Conservation (phyloP, 2,329 filamentous ascomycete genomes). For the Stemphylium vesicarium region DNA sequence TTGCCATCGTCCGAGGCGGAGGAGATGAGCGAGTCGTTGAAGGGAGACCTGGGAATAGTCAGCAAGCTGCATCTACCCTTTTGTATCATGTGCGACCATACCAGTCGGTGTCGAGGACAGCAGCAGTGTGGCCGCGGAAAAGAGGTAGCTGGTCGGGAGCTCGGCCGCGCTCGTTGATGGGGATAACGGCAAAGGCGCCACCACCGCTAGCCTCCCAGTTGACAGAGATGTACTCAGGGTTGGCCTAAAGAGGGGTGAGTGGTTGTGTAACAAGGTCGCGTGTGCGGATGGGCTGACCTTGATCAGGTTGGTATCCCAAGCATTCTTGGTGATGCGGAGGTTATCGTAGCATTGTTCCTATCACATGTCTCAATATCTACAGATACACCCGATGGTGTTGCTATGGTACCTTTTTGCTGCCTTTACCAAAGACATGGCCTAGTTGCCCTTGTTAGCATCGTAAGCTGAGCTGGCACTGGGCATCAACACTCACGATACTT, state of each 20-base stretch:
- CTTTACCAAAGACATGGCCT: conserved; percentile 98
- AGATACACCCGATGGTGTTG: not conserved
- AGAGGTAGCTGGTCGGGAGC: conserved; percentile 91
- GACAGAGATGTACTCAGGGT: conserved; percentile 93
- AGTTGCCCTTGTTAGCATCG: conserved; percentile 32
- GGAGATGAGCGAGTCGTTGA: conserved; percentile 90
- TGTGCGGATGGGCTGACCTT: conserved; percentile 69
- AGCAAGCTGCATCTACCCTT: conserved; percentile 11
- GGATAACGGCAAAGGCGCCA: conserved; percentile 95
- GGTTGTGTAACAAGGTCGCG: conserved; percentile 36
- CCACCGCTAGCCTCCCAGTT: conserved; percentile 98
- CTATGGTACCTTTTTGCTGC: conserved; percentile 76
- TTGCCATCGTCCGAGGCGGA: conserved; percentile 97
- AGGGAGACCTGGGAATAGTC: conserved; percentile 74
- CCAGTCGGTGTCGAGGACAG: conserved; percentile 98
- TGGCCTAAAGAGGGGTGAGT: conserved; percentile 67
- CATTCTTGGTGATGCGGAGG: conserved; percentile 94
- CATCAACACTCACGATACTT: conserved; percentile 67
- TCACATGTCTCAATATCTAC: conserved; percentile 16
- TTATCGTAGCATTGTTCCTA: conserved; percentile 98
- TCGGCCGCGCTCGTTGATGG: conserved; percentile 85
- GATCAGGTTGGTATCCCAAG: conserved; percentile 98
- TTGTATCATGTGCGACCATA: conserved; percentile 45
- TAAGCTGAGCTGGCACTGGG: conserved; percentile 34
- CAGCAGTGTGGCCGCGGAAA: conserved; percentile 93